Conservation (phyloP, 1,284 basidiomycete species). For the Trichosporon asahii region DNA sequence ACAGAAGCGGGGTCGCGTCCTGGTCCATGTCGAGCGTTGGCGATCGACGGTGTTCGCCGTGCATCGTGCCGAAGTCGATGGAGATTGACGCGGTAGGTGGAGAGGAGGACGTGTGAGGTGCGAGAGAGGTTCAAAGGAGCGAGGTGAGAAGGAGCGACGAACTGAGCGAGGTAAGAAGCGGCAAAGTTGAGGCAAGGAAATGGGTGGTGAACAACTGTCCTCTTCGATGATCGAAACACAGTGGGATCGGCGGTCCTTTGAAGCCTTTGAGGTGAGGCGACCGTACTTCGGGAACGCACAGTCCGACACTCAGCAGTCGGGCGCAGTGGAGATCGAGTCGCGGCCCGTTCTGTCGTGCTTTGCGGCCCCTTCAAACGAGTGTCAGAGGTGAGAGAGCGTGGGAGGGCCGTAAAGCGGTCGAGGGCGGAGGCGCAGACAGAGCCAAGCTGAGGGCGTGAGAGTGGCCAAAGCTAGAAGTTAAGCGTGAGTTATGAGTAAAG, state of each 20-base stretch:
- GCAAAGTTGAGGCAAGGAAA: background rate
- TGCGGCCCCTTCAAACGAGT: background rate
- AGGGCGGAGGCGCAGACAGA: background rate
- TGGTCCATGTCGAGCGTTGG: background rate
- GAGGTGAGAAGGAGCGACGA: too few relatives aligned
- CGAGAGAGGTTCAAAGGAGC: background rate
- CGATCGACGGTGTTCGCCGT: background rate
- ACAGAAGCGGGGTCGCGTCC: slow-evolving; percentile 5
- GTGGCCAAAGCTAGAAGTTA: too few relatives aligned
- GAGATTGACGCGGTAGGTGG: background rate
- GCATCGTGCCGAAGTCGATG: background rate
- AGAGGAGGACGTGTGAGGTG: background rate
- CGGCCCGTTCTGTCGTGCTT: background rate
- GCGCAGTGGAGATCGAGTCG: background rate
- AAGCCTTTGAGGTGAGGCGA: background rate
- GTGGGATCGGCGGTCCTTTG: background rate
- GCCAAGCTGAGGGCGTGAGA: background rate
- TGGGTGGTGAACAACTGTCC: too few relatives aligned
- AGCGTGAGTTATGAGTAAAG: too few relatives aligned
- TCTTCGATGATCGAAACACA: too few relatives aligned
- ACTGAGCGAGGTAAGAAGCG: background rate
- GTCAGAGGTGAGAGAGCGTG: background rate
- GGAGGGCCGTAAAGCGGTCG: background rate
- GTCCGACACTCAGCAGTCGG: too few relatives aligned
- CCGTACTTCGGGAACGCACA: too few relatives aligned